Base-by-base conservation (phyloP, 306 rosid species). In the Erythrophleum fordii region DNA sequence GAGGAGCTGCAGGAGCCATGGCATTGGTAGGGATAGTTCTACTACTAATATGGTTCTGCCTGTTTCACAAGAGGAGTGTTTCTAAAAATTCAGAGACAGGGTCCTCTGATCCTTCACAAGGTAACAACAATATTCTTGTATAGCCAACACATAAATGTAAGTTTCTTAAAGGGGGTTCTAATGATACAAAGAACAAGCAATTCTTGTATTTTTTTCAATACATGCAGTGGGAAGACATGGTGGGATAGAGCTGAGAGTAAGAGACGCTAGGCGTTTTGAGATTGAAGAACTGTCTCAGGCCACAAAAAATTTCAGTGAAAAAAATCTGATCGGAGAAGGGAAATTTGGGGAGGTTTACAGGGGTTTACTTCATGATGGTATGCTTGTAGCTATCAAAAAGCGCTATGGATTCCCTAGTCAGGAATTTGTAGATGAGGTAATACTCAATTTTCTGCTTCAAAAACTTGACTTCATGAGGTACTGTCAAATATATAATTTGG, bases 1-100 rank as follows among this genome's bases (percentile, higher is more conserved):
- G 97, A 89, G 97, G 95, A 83, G 92, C 93, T 92, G 97, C 97
- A 85, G 98, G 97, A 88, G 97, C 91, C 84, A 91, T 90, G 97
- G 88, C 96, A 88, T 90, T 94, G 92, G 93, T 91, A 78, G 94
- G 91, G 84, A 82, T 92, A 68, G 62, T 77, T 77, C 83, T 92
- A 77, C 66, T 90, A 80, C 90, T 92, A 41, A 29, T 91, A 83
- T 85, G 95, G 84, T 84, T 83, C 80, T 91, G 83, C 61, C 61
- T 91, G 5, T 88, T 80, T 77, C 94, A 80, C 82, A 79, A 62
- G 53, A 83, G 89, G 75, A 86, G 86, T 39, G 82, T 70, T 76
- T 84, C 91, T 17, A 87, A 94, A 85, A 90, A 94, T 82, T 92
- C 98, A 11, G 98, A 94, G 89, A 94, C 97, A 25, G 98, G 90